Base-by-base conservation (phyloP, 345 rosid genomes). In the Aquilaria malaccensis region DNA sequence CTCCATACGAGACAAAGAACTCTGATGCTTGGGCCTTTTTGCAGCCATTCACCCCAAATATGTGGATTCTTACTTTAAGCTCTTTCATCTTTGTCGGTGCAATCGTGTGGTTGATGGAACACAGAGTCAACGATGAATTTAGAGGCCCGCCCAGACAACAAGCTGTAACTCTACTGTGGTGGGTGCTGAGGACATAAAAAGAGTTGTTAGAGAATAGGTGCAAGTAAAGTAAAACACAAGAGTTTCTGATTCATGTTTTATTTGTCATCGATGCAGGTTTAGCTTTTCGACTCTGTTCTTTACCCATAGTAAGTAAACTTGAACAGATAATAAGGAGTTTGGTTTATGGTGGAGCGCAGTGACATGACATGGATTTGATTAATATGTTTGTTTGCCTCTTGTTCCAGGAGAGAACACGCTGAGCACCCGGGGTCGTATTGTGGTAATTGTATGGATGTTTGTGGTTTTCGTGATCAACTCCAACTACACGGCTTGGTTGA, bases 381-480 rank as follows among this genome's bases (percentile, higher is more conserved):
- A 9, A 37, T 0, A 13, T 67, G 49, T 52, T 54, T n/a, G 43
- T 37, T 22, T 22, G 22, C 11, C 7, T 33, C 65, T 46, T 0
- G 61, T 53, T 52, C 45, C 88, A 91, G 98, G 77, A 72, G 98
- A 91, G 81, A 74, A 66, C 6, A 80, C 87, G 2, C 47, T 74
- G 31, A 88, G 95, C 66, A 59, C 91, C 45, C 73, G 87, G 41
- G 89, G 82, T 43, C 81, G 88, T 70, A 43, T 87, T 68, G 91
- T 93, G 68, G 81, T 93, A 95, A 83, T 93, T 60, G 83, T 85
- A 31, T 87, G 98, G 98, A 91, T 89, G 63, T 89, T 89, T 76
- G 71, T 93, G 11, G 55, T 93, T 76, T 69, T 93, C 95, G 91
- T 93, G 57, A 55, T 93, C 68, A 82, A 83, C 4, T 87, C 98